Evolutionary conservation across 2,329 filamentous ascomycete species (phyloP), one percentile per base, ranked within the genome.

Genomic region (Aspergillus pseudoviridinutans): DNA sequence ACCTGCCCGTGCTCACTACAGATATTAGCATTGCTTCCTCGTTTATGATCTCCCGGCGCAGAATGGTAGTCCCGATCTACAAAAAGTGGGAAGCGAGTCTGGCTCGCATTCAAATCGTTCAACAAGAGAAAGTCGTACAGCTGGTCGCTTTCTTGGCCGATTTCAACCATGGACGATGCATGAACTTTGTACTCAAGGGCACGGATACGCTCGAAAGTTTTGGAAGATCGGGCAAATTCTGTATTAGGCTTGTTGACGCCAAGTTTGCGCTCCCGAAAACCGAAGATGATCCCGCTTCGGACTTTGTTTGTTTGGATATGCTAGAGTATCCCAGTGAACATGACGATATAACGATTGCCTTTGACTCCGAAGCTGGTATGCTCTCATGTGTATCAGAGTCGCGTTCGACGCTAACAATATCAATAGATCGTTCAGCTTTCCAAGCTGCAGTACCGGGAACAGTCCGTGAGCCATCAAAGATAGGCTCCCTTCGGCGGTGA

Each of bases 21-120:
- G 38, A 49, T 7, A 17, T 27, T 59, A 77, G 86, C 6, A 75
- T 90, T 53, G 91, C 91, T 5, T 80, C 83, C 7, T 86, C 85
- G 0, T 90, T 96, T 72, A 87, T 88, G 57, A 96, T 96, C 63
- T 87, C 92, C 1, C 86, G 92, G 29, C 86, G 90, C 51, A 85
- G 90, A 63, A 94, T 92, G 88, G 90, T 96, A 12, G 91, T 96
- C 17, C 91, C 91, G 0, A 93, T 96, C 63, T 90, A 95, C 78
- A 96, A 96, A 77, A 94, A 94, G 73, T 95, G 91, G 90, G 91
- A 95, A 69, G 90, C 92, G 2, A 85, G 82, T n/a, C 83, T 82
- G 41, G 90, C 90, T 8, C 86, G 92, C 38, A 80, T 96, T 7
- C 92, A 96, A 71, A 81, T 96, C 41, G 85, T 96, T 38, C 82